A percentile compares a stretch with the other conserved stretches of the same genome.
phyloP scores from a whole-genome alignment of 768 basidiomycete genomes.

The Rhodosporidiobolus sp. region DNA sequence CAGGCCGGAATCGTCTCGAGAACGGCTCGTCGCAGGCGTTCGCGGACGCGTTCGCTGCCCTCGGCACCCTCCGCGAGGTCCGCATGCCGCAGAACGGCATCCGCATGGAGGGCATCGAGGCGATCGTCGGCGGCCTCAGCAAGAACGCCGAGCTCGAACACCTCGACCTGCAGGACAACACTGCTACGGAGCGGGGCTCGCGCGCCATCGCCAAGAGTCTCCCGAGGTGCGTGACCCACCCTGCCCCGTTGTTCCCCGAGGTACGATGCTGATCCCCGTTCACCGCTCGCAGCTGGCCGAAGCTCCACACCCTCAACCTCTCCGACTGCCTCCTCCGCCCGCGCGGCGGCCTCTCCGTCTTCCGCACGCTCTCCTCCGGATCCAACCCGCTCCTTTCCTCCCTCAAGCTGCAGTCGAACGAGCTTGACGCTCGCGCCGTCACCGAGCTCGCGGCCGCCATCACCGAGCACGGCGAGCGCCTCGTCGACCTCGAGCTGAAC shows the following conservation, averaged over 20 bases:
- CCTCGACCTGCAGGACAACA: constrained; percentile 85
- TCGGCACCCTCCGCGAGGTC: constrained; percentile 75
- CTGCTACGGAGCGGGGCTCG: constrained; percentile 60
- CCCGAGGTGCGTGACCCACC: constrained; percentile 46
- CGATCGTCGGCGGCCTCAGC: constrained; percentile 70
- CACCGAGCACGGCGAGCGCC: constrained; percentile 56
- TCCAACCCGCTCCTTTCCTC: constrained; percentile 70
- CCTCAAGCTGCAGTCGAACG: constrained; percentile 86
- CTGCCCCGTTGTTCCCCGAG: too few relatives aligned
- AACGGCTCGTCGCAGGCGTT: constrained; percentile 77
- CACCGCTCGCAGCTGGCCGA: constrained; percentile 55
- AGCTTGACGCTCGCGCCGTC: constrained; percentile 70
- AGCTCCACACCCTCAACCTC: constrained; percentile 74
- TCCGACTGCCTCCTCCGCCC: constrained; percentile 85
- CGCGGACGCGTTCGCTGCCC: constrained; percentile 83
- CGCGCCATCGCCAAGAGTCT: constrained; percentile 65
- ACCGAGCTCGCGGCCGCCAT: constrained; percentile 66
- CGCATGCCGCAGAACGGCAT: constrained; percentile 98
- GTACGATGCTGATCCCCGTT: not conserved
- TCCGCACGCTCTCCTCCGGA: constrained; percentile 63
- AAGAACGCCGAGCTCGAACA: constrained; percentile 64
- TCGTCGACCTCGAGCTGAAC: constrained; percentile 76
- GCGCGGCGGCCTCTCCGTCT: constrained; percentile 68
- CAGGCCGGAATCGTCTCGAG: constrained; percentile 85
- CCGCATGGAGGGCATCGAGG: constrained; percentile 80